These are phyloP conservation scores for Acephala macrosclerotiorum DNA, from an alignment of 2,329 filamentous ascomycete species.

Conservation along the genomic window DNA sequence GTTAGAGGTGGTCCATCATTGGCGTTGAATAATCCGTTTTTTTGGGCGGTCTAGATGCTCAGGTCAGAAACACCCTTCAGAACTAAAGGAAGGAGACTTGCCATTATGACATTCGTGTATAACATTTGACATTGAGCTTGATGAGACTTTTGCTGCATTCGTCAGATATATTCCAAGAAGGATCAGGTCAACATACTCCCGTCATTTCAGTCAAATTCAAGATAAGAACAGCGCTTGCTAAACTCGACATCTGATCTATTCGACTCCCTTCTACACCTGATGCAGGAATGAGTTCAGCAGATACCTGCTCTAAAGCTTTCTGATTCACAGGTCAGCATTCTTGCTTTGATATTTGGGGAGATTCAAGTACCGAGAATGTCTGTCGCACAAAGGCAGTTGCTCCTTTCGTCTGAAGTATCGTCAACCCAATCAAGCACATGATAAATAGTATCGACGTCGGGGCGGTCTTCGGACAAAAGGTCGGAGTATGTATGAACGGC, in stretches of 20 bases:
- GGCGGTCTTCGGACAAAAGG: slow-evolving; percentile 57
- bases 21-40: slow-evolving; percentile 57
- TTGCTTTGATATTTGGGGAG: too few relatives aligned
- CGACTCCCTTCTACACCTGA: slow-evolving; percentile 27
- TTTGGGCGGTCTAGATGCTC: slow-evolving; percentile 51
- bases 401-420: slow-evolving; percentile 58
- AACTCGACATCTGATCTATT: slow-evolving; percentile 33
- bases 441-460: slow-evolving; percentile 54
- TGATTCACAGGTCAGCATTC: slow-evolving; percentile 19
- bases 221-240: slow-evolving; percentile 36
- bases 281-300: slow-evolving; percentile 31
- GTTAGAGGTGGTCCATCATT: slow-evolving; percentile 53
- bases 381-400: slow-evolving; percentile 53
- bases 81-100: slow-evolving; percentile 32
- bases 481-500: slow-evolving; percentile 60
- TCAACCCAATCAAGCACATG: slow-evolving; percentile 61
- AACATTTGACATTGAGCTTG: slow-evolving; percentile 54
- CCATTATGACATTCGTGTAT: slow-evolving; percentile 56
- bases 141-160: slow-evolving; percentile 36
- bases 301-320: slow-evolving; percentile 36
- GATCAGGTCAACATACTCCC: slow-evolving; percentile 25
- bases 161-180: slow-evolving; percentile 4
- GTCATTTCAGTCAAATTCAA: slow-evolving; percentile 35
- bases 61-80: slow-evolving; percentile 1
- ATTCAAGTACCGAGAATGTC: slow-evolving; percentile 31